phyloP scores from a whole-genome alignment of 441 rosid species.

The Breynia disticha region DNA sequence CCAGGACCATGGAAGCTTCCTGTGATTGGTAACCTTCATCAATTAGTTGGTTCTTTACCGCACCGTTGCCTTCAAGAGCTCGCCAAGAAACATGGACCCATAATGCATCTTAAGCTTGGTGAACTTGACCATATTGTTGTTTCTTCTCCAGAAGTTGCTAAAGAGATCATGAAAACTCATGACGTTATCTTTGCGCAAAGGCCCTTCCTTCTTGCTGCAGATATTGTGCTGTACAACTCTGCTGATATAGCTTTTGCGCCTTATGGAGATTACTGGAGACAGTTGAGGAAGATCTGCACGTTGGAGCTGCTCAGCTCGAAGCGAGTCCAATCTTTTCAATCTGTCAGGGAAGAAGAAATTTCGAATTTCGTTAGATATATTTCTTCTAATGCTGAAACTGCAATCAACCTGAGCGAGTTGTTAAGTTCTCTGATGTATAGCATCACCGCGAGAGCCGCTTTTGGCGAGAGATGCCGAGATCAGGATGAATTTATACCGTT shows the following conservation, averaged over 20 bases:
- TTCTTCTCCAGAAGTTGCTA: slow-evolving; percentile 17
- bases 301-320: slow-evolving; percentile 22
- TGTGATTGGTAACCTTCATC: slow-evolving; percentile 25
- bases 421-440: neutral
- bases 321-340: slow-evolving; percentile 8
- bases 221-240: slow-evolving; percentile 14
- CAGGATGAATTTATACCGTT: neutral
- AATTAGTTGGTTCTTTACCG: slow-evolving; percentile 12
- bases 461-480: neutral
- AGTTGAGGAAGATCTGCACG: slow-evolving; percentile 17
- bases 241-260: slow-evolving; percentile 21
- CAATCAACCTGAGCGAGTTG: neutral
- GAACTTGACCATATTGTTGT: slow-evolving; percentile 22
- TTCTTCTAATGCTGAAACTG: neutral
- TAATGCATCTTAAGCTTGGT: slow-evolving; percentile 27
- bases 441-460: neutral
- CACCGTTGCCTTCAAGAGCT: slow-evolving; percentile 16
- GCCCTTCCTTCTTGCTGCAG: slow-evolving; percentile 14
- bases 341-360: slow-evolving; percentile 18
- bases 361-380: neutral
- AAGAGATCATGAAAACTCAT: slow-evolving; percentile 15
- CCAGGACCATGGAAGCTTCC: slow-evolving; percentile 17
- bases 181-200: slow-evolving; percentile 19
- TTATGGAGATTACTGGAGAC: slow-evolving; percentile 23
- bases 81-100: slow-evolving; percentile 17